These are phyloP conservation scores for Bombardia bombarda DNA, from an alignment of 495 filamentous ascomycete genomes.

Conservation along the genomic window DNA sequence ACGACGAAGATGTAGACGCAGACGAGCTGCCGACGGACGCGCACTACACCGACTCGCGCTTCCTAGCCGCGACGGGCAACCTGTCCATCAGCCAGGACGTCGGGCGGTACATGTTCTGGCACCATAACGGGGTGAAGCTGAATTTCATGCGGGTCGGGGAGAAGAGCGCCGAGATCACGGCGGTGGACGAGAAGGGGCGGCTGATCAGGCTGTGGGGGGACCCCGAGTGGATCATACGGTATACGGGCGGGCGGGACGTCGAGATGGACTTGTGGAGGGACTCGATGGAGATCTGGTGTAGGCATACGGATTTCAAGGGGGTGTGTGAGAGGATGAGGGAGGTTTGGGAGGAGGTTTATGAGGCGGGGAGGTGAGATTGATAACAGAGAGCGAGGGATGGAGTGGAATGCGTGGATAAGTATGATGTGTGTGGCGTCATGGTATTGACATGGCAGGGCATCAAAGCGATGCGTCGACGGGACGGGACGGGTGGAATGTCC, in stretches of 20 bases:
- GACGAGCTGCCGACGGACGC: not conserved
- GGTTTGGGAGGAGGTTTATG: conserved; percentile 7
- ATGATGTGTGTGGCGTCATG: too few species aligned
- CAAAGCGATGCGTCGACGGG: too few species aligned
- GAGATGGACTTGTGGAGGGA: conserved; percentile 45
- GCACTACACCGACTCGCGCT: conserved; percentile 6
- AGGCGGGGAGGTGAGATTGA: not conserved
- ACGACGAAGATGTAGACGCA: not conserved
- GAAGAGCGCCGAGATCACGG: not conserved
- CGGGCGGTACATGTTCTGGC: conserved; percentile 41
- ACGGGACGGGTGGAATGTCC: too few species aligned
- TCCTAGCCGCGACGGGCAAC: conserved; percentile 3
- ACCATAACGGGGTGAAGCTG: conserved; percentile 49
- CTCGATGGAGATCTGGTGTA: conserved; percentile 38
- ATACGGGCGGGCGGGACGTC: conserved; percentile 37
- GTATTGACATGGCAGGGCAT: too few species aligned
- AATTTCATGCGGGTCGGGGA: conserved; percentile 19
- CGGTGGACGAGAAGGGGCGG: not conserved
- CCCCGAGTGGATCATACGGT: conserved; percentile 26
- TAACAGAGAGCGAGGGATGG: not conserved
- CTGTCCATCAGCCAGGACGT: conserved; percentile 9
- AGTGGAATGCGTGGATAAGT: too few species aligned
- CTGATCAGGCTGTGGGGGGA: conserved; percentile 15
- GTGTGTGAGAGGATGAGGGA: conserved; percentile 9
- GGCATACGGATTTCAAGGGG: not conserved